Conservation (phyloP, 352 stramenopile genomes). For the Aphanomyces euteiches region DNA sequence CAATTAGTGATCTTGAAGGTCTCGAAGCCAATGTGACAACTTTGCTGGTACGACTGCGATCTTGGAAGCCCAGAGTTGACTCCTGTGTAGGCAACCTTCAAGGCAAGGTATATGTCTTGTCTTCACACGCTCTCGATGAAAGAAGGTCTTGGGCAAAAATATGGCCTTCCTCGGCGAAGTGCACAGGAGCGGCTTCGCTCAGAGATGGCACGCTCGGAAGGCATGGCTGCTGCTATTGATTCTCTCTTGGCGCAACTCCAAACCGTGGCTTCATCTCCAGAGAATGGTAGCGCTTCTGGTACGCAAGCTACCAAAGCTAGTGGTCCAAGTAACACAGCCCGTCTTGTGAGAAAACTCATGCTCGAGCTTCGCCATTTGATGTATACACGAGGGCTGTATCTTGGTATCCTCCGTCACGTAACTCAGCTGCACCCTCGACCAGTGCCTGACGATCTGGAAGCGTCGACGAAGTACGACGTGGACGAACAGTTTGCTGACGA, state of each 20-base stretch:
- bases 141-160: slow-evolving; percentile 87
- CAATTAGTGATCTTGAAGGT: slow-evolving; percentile 39
- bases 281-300: neutral
- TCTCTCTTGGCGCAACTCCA: slow-evolving; percentile 52
- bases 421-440: slow-evolving; percentile 46
- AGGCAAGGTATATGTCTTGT: slow-evolving; percentile 61
- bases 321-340: slow-evolving; percentile 25
- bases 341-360: slow-evolving; percentile 40
- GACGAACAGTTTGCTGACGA: slow-evolving; percentile 47
- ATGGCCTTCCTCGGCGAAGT: slow-evolving; percentile 71
- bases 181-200: slow-evolving; percentile 82
- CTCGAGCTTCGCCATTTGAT: slow-evolving; percentile 57
- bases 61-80: neutral
- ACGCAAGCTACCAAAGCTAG: slow-evolving; percentile 11
- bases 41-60: slow-evolving; percentile 17
- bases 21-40: slow-evolving; percentile 10
- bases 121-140: slow-evolving; percentile 81
- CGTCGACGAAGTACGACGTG: slow-evolving; percentile 18
- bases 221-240: slow-evolving; percentile 59
- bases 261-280: neutral
- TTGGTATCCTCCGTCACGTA: slow-evolving; percentile 51
- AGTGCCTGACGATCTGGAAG: slow-evolving; percentile 37
- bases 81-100: slow-evolving; percentile 42
- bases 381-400: slow-evolving; percentile 59
- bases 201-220: slow-evolving; percentile 76